Evolutionary conservation across 169 alveolate species (phyloP), one percentile per base, ranked within the genome.

Genomic region (Amoebophrya sp.): DNA sequence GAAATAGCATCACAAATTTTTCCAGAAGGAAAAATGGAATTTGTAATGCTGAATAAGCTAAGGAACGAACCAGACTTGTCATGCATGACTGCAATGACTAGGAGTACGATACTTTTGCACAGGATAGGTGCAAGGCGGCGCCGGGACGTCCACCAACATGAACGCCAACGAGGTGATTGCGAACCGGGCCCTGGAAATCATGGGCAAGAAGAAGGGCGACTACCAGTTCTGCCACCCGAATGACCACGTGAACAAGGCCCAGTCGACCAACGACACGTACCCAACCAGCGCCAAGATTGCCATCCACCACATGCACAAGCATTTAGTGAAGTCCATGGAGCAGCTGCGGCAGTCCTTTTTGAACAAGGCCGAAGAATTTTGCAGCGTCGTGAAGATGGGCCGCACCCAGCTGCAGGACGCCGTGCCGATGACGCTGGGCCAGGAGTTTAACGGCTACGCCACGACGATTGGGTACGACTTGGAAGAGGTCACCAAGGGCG

Each of bases 161-260:
- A 91, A 91, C 40, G 93, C 93, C 77, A 91, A 91, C 41, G 93
- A 91, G 93, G 93, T 91, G 47, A 91, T 91, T 29, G 93, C 93
- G 29, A 91, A 91, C 41, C 90, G 93, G 1, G 93, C 93, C 29
- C 77, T 91, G 41, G 93, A 91, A 89, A 29, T 41, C 29, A 55
- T 91, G 66, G 93, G 93, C 23, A 89, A 91, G 77, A 83, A 40
- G 88, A n/a, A 38, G 29, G 88, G 53, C 23, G n/a, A 40, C 0
- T 38, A 33, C 77, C 66, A 89, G 90, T 91, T 77, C 88, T 91
- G 93, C 93, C 40, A 89, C 38, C 93, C 93, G 35, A 91, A 91
- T 38, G 93, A 91, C 77, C 91, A 91, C 18, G 92, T 90, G 66
- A 40, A 40, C 66, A n/a, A 83, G 39, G 93, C 91, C n/a, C 93